These are phyloP conservation scores for Solanum sejunctum DNA, from an alignment of 257 asterid genomes.

Conservation along the genomic window DNA sequence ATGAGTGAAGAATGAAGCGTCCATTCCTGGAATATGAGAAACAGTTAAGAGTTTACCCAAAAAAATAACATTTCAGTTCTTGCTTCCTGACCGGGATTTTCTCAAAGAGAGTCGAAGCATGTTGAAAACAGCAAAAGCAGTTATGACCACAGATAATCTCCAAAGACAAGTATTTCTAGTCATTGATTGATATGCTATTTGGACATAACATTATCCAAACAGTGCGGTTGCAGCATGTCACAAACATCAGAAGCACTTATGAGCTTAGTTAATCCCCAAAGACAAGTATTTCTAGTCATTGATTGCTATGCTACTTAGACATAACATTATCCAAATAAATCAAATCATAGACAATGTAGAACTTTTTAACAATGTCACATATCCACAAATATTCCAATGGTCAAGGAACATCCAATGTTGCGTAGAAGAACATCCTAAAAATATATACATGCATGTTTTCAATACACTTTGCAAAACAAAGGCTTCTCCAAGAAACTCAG, in stretches of 20 bases:
- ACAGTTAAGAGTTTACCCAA: background rate
- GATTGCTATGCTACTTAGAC: background rate
- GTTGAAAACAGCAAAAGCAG: background rate
- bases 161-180: background rate
- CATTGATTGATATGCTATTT: background rate
- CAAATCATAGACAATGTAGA: background rate
- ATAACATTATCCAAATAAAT: background rate
- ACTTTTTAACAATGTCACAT: background rate
- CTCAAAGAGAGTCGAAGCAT: background rate
- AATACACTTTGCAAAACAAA: background rate
- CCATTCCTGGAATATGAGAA: conserved; percentile 65
- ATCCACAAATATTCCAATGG: background rate
- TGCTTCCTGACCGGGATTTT: background rate
- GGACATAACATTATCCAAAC: background rate
- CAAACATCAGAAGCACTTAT: background rate
- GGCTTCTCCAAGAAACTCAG: background rate
- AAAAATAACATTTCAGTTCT: background rate
- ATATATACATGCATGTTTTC: background rate
- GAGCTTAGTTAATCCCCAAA: background rate
- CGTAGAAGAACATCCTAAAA: background rate
- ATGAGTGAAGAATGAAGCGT: conserved; percentile 70
- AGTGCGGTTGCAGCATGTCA: background rate
- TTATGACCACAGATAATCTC: background rate
- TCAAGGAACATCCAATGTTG: background rate
- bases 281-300: background rate